Conservation (phyloP, 2,329 filamentous ascomycete species). For the Fusarium sp. region DNA sequence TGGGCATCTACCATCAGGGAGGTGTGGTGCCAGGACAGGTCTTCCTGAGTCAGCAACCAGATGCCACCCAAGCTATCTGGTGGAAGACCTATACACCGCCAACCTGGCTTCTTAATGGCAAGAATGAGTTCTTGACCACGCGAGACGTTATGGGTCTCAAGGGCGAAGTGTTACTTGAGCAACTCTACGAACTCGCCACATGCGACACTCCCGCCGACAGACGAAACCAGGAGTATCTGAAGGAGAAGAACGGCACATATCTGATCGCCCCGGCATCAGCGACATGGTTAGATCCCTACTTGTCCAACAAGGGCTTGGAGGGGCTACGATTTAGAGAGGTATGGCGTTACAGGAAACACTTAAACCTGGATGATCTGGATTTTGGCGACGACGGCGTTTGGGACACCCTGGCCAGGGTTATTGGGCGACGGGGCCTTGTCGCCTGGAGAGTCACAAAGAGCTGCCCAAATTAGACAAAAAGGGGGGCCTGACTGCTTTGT, state of each 20-base stretch:
- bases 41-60: slow-evolving; percentile 74
- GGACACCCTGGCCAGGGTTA: slow-evolving; percentile 72
- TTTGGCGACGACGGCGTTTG: slow-evolving; percentile 79
- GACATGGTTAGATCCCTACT: slow-evolving; percentile 71
- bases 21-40: slow-evolving; percentile 79
- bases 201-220: slow-evolving; percentile 68
- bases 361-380: slow-evolving; percentile 83
- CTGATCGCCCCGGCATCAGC: slow-evolving; percentile 78
- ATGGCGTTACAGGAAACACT: slow-evolving; percentile 72
- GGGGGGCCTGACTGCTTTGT: neutral
- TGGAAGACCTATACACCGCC: slow-evolving; percentile 89
- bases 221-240: slow-evolving; percentile 63
- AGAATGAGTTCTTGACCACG: slow-evolving; percentile 75
- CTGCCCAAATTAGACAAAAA: slow-evolving; percentile 48
- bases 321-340: slow-evolving; percentile 73
- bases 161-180: slow-evolving; percentile 65
- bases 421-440: slow-evolving; percentile 68
- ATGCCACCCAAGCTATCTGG: slow-evolving; percentile 76
- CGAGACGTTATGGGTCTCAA: slow-evolving; percentile 78
- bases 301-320: slow-evolving; percentile 65
- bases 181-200: slow-evolving; percentile 66
- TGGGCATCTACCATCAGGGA: slow-evolving; percentile 85
- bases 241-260: slow-evolving; percentile 70
- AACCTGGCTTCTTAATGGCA: slow-evolving; percentile 80
- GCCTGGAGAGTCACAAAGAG: slow-evolving; percentile 73